Evolutionary conservation across 345 rosid species (phyloP), one percentile per base, ranked within the genome.

Genomic region (Lumnitzera racemosa): DNA sequence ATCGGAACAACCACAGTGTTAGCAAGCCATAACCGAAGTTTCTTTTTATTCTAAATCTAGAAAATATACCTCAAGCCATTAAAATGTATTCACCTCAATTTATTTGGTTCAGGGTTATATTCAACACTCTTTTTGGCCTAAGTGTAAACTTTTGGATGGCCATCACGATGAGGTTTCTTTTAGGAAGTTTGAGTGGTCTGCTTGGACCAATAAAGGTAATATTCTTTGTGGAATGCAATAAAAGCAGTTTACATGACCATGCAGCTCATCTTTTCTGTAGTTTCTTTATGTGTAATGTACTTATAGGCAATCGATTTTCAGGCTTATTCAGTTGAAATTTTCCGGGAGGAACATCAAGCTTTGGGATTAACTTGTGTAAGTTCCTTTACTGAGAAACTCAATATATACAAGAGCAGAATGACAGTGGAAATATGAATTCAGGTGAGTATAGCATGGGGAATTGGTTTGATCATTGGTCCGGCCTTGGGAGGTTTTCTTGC

Each of bases 101-200:
- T 59, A 49, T 65, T 56, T 51, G 3, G 70, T 27, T 61, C 95
- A 90, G 99, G 74, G 91, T 88, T 62, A 70, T 90, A 57, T 94
- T 86, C 83, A 94, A 90, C 80, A 81, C 95, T 55, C 81, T 94
- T 12, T 90, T 88, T 69, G 99, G 99, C 52, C 82, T 94, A 50
- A 88, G 99, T 68, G 50, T 79, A 51, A 94, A 86, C 52, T 88
- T 90, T 68, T 87, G 91, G 97, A 94, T 94, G 99, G 99, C 99
- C 13, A 51, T 94, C 23, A 16, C 57, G 49, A 80, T 84, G 53
- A 81, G 99, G 80, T 88, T 90, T 81, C 88, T 89, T 61, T 81
- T 90, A 12, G 99, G 99, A 66, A 75, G 95, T 73, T 66, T 94
- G 74, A 90, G 86, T 67, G 97, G 95, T 49, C 84, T 86, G 57